These are phyloP conservation scores for Syzygium syzygioides DNA, from an alignment of 441 rosid species.

Conservation along the genomic window DNA sequence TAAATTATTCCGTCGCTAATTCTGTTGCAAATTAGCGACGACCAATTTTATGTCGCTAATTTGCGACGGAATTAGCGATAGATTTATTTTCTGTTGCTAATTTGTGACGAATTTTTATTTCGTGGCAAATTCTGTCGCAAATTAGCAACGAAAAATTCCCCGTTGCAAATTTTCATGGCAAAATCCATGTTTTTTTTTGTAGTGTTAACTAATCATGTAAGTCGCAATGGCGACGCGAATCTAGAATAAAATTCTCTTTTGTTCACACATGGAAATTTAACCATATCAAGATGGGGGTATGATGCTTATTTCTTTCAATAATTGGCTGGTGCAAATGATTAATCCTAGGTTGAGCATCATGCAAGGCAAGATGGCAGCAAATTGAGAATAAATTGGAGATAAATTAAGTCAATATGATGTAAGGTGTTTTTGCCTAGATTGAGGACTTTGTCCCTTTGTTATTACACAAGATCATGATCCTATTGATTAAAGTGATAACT, in stretches of 20 bases:
- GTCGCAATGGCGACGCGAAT: fast-evolving
- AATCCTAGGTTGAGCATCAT: not conserved
- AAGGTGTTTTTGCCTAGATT: not conserved
- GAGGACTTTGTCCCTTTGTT: not conserved
- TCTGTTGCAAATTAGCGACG: too few relatives aligned
- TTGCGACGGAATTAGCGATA: too few relatives aligned
- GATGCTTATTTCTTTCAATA: not conserved
- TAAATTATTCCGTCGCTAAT: too few relatives aligned
- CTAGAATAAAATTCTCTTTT: not conserved
- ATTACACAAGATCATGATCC: not conserved
- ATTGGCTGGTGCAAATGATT: not conserved
- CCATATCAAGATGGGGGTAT: not conserved
- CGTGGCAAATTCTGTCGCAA: too few relatives aligned
- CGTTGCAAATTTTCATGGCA: too few relatives aligned
- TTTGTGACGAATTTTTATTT: too few relatives aligned
- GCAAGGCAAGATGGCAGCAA: not conserved
- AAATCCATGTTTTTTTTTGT: too few relatives aligned
- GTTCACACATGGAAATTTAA: not conserved
- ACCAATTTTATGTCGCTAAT: too few relatives aligned
- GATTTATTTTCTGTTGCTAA: too few relatives aligned
- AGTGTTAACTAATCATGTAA: not conserved
- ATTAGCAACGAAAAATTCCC: too few relatives aligned
- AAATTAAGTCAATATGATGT: not conserved
- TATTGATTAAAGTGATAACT: not conserved
- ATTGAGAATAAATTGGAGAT: not conserved